Conservation (phyloP, 257 asterid species). For the Gynochthodes officinalis region DNA sequence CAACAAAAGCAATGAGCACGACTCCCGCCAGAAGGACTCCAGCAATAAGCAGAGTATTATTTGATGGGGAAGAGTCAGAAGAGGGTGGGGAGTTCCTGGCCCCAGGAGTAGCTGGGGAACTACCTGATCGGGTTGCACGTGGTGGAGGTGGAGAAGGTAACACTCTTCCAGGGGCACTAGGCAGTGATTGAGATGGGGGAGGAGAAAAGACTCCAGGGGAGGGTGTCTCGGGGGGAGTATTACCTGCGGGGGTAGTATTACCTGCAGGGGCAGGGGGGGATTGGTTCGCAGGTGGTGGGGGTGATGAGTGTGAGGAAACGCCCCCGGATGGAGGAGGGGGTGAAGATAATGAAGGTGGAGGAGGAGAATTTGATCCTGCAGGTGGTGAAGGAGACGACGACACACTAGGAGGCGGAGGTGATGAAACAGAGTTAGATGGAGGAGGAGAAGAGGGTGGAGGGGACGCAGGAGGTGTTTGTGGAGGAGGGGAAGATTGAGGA, state of each 20-base stretch:
- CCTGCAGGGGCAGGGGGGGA: background rate
- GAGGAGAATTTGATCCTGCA: slow-evolving; percentile 6
- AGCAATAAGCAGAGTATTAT: slow-evolving; percentile 12
- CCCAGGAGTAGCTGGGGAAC: slow-evolving; percentile 1
- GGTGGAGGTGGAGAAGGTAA: slow-evolving; percentile 6
- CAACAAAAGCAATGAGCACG: slow-evolving; percentile 21
- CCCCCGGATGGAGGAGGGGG: slow-evolving; percentile 6
- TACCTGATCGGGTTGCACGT: background rate
- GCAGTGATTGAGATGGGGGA: slow-evolving; percentile 12
- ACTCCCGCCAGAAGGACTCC: slow-evolving; percentile 30
- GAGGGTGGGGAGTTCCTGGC: slow-evolving; percentile 13
- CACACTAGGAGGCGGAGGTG: background rate
- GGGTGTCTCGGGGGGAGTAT: background rate
- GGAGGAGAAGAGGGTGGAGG: slow-evolving; percentile 13
- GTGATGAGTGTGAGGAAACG: background rate
- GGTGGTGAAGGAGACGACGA: slow-evolving; percentile 19
- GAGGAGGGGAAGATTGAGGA: background rate
- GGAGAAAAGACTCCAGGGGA: slow-evolving; percentile 2
- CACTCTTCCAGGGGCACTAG: slow-evolving; percentile 1
- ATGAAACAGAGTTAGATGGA: background rate
- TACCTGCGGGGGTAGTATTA: slow-evolving; percentile 1
- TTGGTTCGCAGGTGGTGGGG: background rate
- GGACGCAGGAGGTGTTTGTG: slow-evolving; percentile 17
- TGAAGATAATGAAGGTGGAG: slow-evolving; percentile 15
- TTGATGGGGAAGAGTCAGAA: slow-evolving; percentile 13